phyloP scores from a whole-genome alignment of 1,139 yeast genomes.

The Debaryomyces sp. region DNA sequence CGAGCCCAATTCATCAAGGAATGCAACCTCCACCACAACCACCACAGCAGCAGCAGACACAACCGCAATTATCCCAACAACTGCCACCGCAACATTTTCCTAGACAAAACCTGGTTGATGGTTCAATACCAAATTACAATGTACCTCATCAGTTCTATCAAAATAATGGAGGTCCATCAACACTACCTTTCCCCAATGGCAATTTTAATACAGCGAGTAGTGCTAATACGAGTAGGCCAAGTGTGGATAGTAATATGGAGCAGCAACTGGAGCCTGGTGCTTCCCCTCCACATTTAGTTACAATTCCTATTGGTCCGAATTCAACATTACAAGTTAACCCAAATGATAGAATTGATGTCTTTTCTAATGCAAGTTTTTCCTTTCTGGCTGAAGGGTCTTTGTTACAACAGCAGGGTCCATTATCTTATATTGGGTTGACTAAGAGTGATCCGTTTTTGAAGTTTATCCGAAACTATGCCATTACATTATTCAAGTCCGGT shows the following conservation, averaged over 20 bases:
- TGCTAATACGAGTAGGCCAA: background rate
- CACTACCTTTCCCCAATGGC: background rate
- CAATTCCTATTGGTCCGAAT: conserved; percentile 42
- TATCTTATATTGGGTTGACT: conserved; percentile 46
- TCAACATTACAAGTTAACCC: conserved; percentile 39
- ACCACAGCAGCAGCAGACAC: conserved; percentile 1
- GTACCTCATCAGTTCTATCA: background rate
- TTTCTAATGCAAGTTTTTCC: conserved; percentile 41
- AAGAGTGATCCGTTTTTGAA: conserved; percentile 47
- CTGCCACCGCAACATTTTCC: background rate
- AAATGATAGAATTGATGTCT: conserved; percentile 37
- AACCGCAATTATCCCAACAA: conserved; percentile 6
- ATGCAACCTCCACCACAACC: background rate
- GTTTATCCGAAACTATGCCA: conserved; percentile 40
- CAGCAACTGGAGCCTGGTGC: background rate
- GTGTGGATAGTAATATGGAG: background rate
- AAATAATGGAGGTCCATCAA: background rate
- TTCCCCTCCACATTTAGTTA: conserved; percentile 17
- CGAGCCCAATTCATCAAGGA: background rate
- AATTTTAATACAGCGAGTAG: background rate
- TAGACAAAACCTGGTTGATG: background rate
- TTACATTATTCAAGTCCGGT: conserved; percentile 38
- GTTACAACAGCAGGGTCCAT: conserved; percentile 47
- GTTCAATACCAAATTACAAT: background rate
- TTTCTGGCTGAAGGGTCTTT: conserved; percentile 40